Evolutionary conservation across 257 asterid species (phyloP), one percentile per base, ranked within the genome.

Genomic region (Ballota nigra): DNA sequence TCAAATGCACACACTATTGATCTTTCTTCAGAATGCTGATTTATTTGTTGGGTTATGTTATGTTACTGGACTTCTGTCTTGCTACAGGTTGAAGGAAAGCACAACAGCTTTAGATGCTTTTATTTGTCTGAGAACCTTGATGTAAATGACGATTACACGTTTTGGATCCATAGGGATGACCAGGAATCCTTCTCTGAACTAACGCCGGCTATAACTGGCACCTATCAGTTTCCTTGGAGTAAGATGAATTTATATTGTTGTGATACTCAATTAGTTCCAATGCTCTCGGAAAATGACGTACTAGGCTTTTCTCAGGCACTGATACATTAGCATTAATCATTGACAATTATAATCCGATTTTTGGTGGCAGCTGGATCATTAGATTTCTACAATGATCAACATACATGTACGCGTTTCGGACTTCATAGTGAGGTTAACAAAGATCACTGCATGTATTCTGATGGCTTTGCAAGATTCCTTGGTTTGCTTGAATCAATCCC

Each of bases 401-500:
- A 82, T 75, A 78, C 81, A 79, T 92, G 96, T 77, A 63, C 83
- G 83, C 86, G 81, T 74, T 85, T 83, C 74, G 93, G 91, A 38
- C 81, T 82, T 86, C 69, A 82, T 63, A 77, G 70, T 76, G 80
- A 83, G 26, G 96, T 76, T 75, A 85, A 83, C 83, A 84, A 81
- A 64, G 96, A 83, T 74, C 88, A 82, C 66, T 92, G 97, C 86
- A 86, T 87, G 79, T 84, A 85, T 73, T 82, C 98, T 58, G 96
- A 89, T 52, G 86, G 86, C 66, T 95, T 95, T 86, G 82, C 96
- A 9, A 91, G 93, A 78, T 95, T 95, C 74, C 86, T 95, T 63
- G 96, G 97, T 53, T 83, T 95, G 80, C 91, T 95, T 68, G 95
- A 87, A 75, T 91, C 98, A 55, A 83, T 95, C 66, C 99, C 99